Conservation (phyloP, 1,284 basidiomycete species). For the Ceratobasidium sp. region DNA sequence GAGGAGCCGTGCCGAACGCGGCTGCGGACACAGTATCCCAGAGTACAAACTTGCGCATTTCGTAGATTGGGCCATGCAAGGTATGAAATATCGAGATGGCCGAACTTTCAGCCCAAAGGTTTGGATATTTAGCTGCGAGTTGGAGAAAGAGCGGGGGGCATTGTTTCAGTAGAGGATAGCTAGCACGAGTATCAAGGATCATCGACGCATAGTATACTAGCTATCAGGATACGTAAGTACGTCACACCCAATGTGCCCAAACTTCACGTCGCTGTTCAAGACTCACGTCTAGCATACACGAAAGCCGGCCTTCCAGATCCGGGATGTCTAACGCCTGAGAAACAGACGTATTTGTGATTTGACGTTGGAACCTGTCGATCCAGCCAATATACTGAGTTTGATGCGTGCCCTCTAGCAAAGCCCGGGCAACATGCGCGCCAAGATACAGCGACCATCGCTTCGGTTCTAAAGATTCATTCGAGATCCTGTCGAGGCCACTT, state of each 20-base stretch:
- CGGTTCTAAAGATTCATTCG: background rate
- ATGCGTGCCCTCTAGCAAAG: background rate
- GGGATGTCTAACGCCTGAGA: background rate
- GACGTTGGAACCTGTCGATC: conserved; percentile 28
- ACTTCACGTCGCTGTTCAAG: too few relatives aligned
- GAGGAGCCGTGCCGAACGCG: conserved; percentile 16
- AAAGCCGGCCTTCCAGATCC: background rate
- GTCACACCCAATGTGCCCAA: too few relatives aligned
- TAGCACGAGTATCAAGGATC: background rate
- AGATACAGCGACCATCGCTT: conserved; percentile 22
- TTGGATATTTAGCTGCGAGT: background rate
- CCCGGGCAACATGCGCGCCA: conserved; percentile 10
- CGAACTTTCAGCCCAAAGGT: conserved; percentile 22
- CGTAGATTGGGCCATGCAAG: background rate
- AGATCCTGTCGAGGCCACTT: background rate
- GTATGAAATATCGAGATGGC: conserved; percentile 14
- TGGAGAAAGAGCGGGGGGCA: conserved; percentile 11
- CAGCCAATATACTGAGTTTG: background rate
- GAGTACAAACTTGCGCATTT: conserved; percentile 10
- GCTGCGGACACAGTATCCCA: conserved; percentile 13
- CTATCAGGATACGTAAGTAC: background rate
- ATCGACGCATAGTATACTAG: background rate
- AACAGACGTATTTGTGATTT: background rate
- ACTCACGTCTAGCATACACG: conserved; percentile 5
- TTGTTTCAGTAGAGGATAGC: conserved; percentile 15